Conservation (phyloP, 352 stramenopile genomes). For the Globisporangium cystogenes region DNA sequence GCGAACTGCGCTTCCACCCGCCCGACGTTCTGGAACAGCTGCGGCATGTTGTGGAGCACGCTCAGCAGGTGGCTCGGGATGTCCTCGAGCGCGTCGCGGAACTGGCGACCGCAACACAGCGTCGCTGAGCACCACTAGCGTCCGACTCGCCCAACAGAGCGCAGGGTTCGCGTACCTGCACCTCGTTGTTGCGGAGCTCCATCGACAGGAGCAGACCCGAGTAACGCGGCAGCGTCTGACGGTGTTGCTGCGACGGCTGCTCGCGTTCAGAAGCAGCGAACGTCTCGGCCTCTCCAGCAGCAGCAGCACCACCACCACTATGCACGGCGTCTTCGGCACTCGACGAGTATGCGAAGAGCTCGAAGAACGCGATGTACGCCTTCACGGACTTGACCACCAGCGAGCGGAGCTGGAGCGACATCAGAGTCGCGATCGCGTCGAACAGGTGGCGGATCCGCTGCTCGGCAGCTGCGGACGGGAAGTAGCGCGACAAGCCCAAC, state of each 20-base stretch:
- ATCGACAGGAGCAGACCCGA: conserved; percentile 1
- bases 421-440: conserved; percentile 53
- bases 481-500: conserved; percentile 20
- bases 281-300: too few relatives aligned
- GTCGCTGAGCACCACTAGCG: too few relatives aligned
- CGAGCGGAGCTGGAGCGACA: conserved; percentile 68
- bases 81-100: conserved; percentile 41
- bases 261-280: too few relatives aligned
- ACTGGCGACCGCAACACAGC: conserved; percentile 17
- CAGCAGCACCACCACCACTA: too few relatives aligned
- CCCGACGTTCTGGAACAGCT: conserved; percentile 58
- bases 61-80: conserved; percentile 53
- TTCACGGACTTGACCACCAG: conserved; percentile 61
- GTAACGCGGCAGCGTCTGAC: not conserved
- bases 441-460: conserved; percentile 44
- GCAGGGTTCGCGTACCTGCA: not conserved
- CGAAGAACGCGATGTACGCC: conserved; percentile 64
- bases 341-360: conserved; percentile 24
- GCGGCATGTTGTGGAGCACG: conserved; percentile 61
- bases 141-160: too few relatives aligned
- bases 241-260: not conserved
- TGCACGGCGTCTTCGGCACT: not conserved
- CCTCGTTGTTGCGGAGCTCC: not conserved
- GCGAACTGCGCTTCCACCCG: conserved; percentile 68
- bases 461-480: conserved; percentile 14